Evolutionary conservation across 1,284 basidiomycete species (phyloP), one percentile per base, ranked within the genome.

Genomic region (Irpex sp.): DNA sequence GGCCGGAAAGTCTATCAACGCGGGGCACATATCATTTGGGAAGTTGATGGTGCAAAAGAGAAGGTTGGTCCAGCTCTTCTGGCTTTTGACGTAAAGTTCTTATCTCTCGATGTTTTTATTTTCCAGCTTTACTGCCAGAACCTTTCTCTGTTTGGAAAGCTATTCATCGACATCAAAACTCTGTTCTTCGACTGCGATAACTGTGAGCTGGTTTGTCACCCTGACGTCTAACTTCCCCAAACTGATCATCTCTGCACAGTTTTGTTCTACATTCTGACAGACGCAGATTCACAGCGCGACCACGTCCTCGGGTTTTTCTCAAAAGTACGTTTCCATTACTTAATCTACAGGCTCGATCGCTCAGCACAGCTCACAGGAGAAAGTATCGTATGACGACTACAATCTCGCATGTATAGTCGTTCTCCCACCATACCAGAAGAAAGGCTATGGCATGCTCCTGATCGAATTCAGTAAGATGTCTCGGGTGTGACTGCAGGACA

Each of bases 151-250:
- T 98, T 98, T 71, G 97, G 96, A 51, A 99, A 99, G 75, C 82
- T 98, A n/a, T 99, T 99, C 76, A 98, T 99, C 72, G 97, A 98
- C 72, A 92, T 97, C 72, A 99, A 99, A 81, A 97, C 96, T 1
- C 82, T 98, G 38, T 98, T 95, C 79, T 99, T 97, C 73, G 96
- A 99, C 71, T 88, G 85, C 63, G 91, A 93, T 69, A 91, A 91
- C 69, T 93, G 92, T 92, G 66, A 68, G 87, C 9, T 7, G 2
- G 13, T 9, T 38, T 13, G 21, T 36, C 19, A 34, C 58, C 31
- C 63, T 62, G 19, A 65, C 54, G 55, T 57, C 26, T 4, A 2
- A 26, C 26, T 40, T 38, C 61, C 51, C 48, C 62, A 31, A n/a
- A 34, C 58, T 58, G 4, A 38, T 58, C 56, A 59, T 17, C 40